Base-by-base conservation (phyloP, 192 early-diverging fungal species). In the Coemansia sp. region DNA sequence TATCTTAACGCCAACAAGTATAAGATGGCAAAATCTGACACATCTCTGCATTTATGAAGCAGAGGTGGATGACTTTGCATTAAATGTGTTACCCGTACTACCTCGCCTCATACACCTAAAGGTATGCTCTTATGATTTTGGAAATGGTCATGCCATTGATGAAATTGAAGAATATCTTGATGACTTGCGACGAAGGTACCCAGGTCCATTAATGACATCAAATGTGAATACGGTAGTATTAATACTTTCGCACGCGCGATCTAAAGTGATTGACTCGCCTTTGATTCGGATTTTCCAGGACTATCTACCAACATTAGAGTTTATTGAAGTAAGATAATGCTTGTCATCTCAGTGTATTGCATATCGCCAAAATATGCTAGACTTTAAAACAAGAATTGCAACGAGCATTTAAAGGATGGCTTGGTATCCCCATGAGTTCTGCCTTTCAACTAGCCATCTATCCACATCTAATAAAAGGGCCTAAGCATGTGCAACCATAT, bases 401-500 rank as follows among this genome's bases (percentile, higher is more conserved):
- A 16, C 16, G 2, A 38, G 6, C 1, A 9, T 38, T 44, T 16
- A 16, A 0, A 44, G 38, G 4, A 44, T 9, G 16, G 14, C 14
- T 55, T 55, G 10, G 9, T 44, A 30, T 22, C 5, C 22, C 16
- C 21, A 58, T 0, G 30, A n/a, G 16, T 55, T 52, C 14, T 21
- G 2, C 22, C 7, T 58, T 58, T 22, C 27, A 23, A 14, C 21
- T 16, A 41, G 56, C n/a, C 38, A 16, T 44, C 38, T 44, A 16
- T 44, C 38, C 38, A 44, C 38, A 44, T 44, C 38, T 44, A 16
- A 1, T 44, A 16, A 12, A 32, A 53, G 25, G 51, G 24, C 7
- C 49, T 54, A 58, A 6, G 24, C 19, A 27, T 58, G 12, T 9
- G 70, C 74, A 8, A 82, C 58, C 49, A 82, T 48, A 19, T 53